A percentile compares a stretch with the other conserved stretches of the same genome.
Evolutionary conservation across 352 stramenopile species (phyloP).

Genomic region (Pythium insidiosum): DNA sequence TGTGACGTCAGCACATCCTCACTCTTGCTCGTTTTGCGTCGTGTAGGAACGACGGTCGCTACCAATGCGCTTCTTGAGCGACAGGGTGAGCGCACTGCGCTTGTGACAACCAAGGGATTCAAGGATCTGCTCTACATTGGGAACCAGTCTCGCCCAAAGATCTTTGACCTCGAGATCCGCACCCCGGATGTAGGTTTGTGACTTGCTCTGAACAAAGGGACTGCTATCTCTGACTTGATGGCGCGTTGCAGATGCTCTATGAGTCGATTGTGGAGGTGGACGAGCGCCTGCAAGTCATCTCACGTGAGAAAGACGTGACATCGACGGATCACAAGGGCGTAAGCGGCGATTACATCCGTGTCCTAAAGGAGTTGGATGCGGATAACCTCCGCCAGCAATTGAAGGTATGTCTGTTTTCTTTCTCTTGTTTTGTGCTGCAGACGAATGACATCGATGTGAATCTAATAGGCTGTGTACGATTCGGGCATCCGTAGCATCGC

Average conservation of each 20-base stretch:
- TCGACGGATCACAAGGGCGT: conserved; percentile 68
- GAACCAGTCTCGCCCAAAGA: conserved; percentile 96
- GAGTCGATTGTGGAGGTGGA: conserved; percentile 96
- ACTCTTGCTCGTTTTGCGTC: no score
- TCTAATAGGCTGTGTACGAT: conserved; percentile 16
- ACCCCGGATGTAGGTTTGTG: conserved; percentile 57
- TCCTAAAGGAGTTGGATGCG: conserved; percentile 79
- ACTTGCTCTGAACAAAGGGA: neutral
- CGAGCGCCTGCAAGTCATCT: conserved; percentile 92
- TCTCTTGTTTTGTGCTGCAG: neutral
- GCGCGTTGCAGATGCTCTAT: conserved; percentile 87
- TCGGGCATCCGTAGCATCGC: conserved; percentile 91
- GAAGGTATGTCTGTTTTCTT: conserved; percentile 20
- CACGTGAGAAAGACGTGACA: conserved; percentile 43
- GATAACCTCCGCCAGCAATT: conserved; percentile 76
- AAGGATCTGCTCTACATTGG: conserved; percentile 96
- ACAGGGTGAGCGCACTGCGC: conserved; percentile 91
- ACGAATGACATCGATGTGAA: no score
- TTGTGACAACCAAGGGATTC: conserved; percentile 95
- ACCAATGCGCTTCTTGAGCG: conserved; percentile 99
- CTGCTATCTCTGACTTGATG: neutral
- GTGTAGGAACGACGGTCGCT: conserved; percentile 94
- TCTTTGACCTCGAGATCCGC: conserved; percentile 95
- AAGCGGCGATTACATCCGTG: conserved; percentile 86
- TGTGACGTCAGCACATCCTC: no score